phyloP scores from a whole-genome alignment of 2,329 filamentous ascomycete genomes.

The Stromatinia cepivora region DNA sequence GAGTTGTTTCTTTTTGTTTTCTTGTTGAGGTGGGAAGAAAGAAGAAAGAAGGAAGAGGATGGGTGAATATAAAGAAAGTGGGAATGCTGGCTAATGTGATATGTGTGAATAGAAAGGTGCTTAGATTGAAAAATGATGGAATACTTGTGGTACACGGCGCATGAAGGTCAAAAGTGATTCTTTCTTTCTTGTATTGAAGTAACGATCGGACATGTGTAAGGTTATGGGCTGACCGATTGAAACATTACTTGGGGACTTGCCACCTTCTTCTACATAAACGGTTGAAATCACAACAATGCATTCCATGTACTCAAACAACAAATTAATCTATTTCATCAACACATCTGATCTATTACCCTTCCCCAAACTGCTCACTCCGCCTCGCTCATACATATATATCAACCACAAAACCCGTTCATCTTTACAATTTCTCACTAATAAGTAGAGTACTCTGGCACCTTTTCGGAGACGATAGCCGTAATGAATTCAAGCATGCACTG shows the following conservation, averaged over 20 bases:
- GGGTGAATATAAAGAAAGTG: too few species aligned
- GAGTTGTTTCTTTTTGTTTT: background rate
- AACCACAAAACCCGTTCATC: background rate
- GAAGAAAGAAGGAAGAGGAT: too few species aligned
- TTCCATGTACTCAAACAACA: background rate
- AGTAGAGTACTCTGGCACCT: too few species aligned
- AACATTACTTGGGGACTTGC: background rate
- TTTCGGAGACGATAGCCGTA: too few species aligned
- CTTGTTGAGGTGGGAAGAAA: background rate
- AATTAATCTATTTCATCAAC: background rate
- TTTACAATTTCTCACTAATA: background rate
- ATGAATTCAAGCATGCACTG: too few species aligned
- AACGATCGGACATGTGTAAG: too few species aligned
- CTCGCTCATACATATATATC: background rate
- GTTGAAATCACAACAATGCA: background rate
- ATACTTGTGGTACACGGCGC: background rate
- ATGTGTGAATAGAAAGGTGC: constrained; percentile 4
- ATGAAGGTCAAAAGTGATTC: background rate
- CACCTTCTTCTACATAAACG: background rate
- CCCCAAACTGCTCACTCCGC: background rate
- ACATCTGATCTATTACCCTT: background rate
- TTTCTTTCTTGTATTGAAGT: too few species aligned
- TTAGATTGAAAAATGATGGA: background rate
- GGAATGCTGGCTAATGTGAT: background rate
- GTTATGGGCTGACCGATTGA: background rate